A percentile compares a stretch with the other conserved stretches of the same genome.
phyloP scores from a whole-genome alignment of 1,139 yeast species.

The Trichomonascaceae sp. region DNA sequence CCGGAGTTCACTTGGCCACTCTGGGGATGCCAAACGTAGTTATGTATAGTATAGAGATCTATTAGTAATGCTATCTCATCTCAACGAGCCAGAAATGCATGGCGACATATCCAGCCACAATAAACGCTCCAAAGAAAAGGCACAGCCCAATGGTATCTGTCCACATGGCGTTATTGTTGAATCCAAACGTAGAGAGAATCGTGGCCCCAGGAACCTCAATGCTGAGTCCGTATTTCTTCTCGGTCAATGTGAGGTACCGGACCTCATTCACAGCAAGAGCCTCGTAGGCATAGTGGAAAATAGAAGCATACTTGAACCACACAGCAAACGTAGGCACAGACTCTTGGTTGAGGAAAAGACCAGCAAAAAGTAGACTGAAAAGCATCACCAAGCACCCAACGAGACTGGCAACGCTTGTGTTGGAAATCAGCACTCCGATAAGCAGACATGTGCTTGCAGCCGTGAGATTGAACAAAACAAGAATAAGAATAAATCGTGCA shows the following conservation, averaged over 20 bases:
- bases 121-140: slow-evolving; percentile 34
- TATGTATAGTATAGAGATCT: no score
- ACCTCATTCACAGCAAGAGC: slow-evolving; percentile 88
- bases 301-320: slow-evolving; percentile 74
- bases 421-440: slow-evolving; percentile 75
- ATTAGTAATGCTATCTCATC: no score
- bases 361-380: slow-evolving; percentile 83
- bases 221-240: slow-evolving; percentile 80
- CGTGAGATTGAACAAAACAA: slow-evolving; percentile 75
- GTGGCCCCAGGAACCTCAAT: slow-evolving; percentile 99
- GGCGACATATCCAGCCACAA: slow-evolving; percentile 59
- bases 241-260: slow-evolving; percentile 70
- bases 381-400: slow-evolving; percentile 72
- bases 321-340: slow-evolving; percentile 57
- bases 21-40: no score
- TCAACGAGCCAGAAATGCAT: slow-evolving; percentile 66
- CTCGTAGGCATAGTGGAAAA: slow-evolving; percentile 93
- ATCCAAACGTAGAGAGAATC: slow-evolving; percentile 87
- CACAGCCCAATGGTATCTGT: slow-evolving; percentile 47
- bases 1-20: no score
- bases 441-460: slow-evolving; percentile 75
- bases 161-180: slow-evolving; percentile 64
- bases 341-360: slow-evolving; percentile 74
- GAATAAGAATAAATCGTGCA: slow-evolving; percentile 49
- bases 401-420: slow-evolving; percentile 89